Base-by-base conservation (phyloP, 768 basidiomycete species). In the Lentinus tigrinus region DNA sequence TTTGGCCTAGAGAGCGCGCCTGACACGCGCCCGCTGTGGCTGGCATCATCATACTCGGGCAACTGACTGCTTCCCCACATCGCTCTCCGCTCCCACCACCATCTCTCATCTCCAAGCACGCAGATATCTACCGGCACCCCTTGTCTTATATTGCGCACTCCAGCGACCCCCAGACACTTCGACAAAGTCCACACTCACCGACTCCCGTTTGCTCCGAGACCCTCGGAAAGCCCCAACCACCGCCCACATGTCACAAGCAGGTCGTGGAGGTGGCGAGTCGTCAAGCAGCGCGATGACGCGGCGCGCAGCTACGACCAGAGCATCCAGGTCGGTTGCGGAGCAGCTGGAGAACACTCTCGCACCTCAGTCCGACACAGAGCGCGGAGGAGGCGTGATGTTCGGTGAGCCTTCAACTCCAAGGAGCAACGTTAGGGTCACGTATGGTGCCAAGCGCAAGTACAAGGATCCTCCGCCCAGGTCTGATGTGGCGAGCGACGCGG, bases 281-380 rank as follows among this genome's bases (percentile, higher is more conserved):
- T 23, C 43, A 10, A 21, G 49, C 11, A 28, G 39, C 21, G 47
- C 36, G 4, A 47, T 48, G 7, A 57, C 63, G 23, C 61, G 61
- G 14, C 67, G 69, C 26, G 62, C 63, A 10, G 67, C 69, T 2
- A 64, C 69, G 14, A 58, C 53, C 24, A 64, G 54, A 36, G 64
- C 69, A 11, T 56, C 63, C 16, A 53, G 48, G 28, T 56, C 64
- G 6, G 62, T 65, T 16, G 66, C 67, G 13, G 63, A 65, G 52
- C 69, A 70, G 57, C 58, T 67, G 23, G 54, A 59, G 27, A 66
- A 64, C 37, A 68, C 68, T 8, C 62, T 63, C 10, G 44, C 50
- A n/a, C 50, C 46, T 9, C 21, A 42, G 28, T 56, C 64, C 8
- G 65, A 64, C 13, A 54, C 31, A 26, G 69, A 64, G 23, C 26